Evolutionary conservation across 2,329 filamentous ascomycete species (phyloP).

Genomic region (Verticillium alfalfae): DNA sequence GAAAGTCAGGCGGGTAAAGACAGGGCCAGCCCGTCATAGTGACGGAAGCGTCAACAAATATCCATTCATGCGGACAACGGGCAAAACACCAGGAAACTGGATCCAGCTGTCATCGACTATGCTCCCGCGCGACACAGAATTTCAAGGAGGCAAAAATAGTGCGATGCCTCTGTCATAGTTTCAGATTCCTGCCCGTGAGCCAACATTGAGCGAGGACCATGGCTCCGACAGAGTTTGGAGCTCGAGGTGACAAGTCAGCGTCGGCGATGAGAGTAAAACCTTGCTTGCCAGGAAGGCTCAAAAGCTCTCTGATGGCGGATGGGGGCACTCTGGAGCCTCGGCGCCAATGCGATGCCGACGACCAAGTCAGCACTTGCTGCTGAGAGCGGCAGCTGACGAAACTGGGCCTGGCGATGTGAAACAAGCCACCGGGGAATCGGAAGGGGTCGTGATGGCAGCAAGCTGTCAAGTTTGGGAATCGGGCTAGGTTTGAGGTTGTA

Average conservation of each 20-base stretch:
- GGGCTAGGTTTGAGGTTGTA: background rate
- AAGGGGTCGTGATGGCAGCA: background rate
- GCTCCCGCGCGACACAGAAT: background rate
- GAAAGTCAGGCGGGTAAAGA: background rate
- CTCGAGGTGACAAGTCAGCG: background rate
- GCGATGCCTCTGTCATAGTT: conserved; percentile 12
- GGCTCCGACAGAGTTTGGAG: conserved; percentile 1
- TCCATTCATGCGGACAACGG: background rate
- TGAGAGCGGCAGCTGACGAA: conserved; percentile 4
- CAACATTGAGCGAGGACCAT: conserved; percentile 1
- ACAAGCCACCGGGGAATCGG: background rate
- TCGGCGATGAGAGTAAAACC: background rate
- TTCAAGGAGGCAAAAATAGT: conserved; percentile 5
- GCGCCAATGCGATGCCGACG: conserved; percentile 1
- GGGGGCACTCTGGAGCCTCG: conserved; percentile 1
- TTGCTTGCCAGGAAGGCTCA: conserved; percentile 5
- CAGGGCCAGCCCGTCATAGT: too few relatives aligned
- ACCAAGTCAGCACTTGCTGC: background rate
- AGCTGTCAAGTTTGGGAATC: conserved; percentile 1
- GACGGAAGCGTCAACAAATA: background rate
- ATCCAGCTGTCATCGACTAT: background rate
- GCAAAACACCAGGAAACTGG: background rate
- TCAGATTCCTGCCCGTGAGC: conserved; percentile 8
- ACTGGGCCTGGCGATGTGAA: background rate
- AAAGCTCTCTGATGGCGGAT: background rate